Evolutionary conservation across 352 stramenopile genomes (phyloP), one percentile per base, ranked within the genome.

Genomic region (Pythium sukuiense): DNA sequence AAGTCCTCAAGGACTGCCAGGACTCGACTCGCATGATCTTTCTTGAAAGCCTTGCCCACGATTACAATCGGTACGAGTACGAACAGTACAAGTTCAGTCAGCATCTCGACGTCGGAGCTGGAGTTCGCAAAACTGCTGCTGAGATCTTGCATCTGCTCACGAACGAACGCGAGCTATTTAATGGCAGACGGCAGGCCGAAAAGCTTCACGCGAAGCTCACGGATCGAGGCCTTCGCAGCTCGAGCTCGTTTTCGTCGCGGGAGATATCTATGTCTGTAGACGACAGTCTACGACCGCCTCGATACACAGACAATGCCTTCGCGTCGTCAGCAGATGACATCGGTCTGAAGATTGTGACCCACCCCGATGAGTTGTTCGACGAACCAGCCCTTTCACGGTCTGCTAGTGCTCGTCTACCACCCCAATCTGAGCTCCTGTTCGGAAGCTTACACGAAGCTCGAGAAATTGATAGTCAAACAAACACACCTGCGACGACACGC

Each of bases 31-130:
- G 74, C 6, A 69, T 72, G 11, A 75, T 73, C 5, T 89, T 90
- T 58, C 63, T 93, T 24, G 50, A 63, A 0, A 76, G 79, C 24
- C 54, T 91, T 9, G 69, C 72, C 2, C 54, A 71, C 1, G 74
- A 88, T 53, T 94, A 94, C 67, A 92, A 92, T 59, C 85, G 83
- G 26, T 73, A 75, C 62, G 81, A 93, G 68, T 89, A 79, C 52
- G 79, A 92, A 50, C 77, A 90, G 65, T 89, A 92, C 70, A 65
- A 83, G 41, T 92, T 87, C 71, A 91, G 83, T 46, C 73, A 90
- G 27, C 76, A 89, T 48, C 59, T 93, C 20, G 83, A 92, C 61
- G 63, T 88, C 41, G 80, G 81, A 18, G 83, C 81, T 12, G 80
- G 77, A 4, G 79, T 90, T 1, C 83, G 85, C 48, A 91, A 93